Percentiles rank a stretch among this genome's conserved stretches.
phyloP scores from a whole-genome alignment of 1,284 basidiomycete species.

The Heliocybe sulcata region DNA sequence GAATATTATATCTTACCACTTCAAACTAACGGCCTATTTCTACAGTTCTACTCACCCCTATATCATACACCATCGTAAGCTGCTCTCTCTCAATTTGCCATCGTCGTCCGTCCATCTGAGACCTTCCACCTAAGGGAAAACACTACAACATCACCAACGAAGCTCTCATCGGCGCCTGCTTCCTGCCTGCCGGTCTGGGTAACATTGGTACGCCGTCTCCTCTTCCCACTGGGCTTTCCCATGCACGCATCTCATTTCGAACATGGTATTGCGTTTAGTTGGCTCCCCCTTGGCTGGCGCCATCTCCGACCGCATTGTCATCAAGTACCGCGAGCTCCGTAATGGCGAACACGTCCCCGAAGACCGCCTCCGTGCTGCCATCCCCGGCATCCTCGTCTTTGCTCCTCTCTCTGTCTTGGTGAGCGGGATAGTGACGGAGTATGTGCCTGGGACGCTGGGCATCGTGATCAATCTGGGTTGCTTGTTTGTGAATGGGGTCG shows the following conservation, averaged over 20 bases:
- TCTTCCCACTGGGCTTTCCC: neutral
- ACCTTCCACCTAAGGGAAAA: neutral
- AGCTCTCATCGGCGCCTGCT: slow-evolving; percentile 52
- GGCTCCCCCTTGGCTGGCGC: slow-evolving; percentile 47
- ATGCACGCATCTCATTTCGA: neutral
- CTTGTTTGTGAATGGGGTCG: slow-evolving; percentile 42
- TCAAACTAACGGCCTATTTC: neutral
- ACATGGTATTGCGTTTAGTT: slow-evolving; percentile 11
- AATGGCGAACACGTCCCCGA: slow-evolving; percentile 48
- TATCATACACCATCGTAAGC: slow-evolving; percentile 33
- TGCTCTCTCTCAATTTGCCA: neutral
- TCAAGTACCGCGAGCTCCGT: slow-evolving; percentile 37
- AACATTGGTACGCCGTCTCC: slow-evolving; percentile 31
- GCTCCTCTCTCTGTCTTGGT: slow-evolving; percentile 32
- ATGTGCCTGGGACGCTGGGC: slow-evolving; percentile 30
- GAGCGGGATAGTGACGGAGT: slow-evolving; percentile 25
- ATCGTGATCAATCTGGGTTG: slow-evolving; percentile 32
- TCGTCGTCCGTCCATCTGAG: neutral
- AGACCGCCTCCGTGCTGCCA: slow-evolving; percentile 45
- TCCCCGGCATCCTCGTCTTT: slow-evolving; percentile 37
- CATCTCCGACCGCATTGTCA: slow-evolving; percentile 42
- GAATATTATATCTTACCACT: neutral
- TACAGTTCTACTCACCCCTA: slow-evolving; percentile 29
- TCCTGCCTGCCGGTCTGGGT: slow-evolving; percentile 52
- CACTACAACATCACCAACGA: slow-evolving; percentile 54